Evolutionary conservation across 83 land plant genomes (phyloP), one percentile per base, ranked within the genome.

Genomic region (Picea abies): DNA sequence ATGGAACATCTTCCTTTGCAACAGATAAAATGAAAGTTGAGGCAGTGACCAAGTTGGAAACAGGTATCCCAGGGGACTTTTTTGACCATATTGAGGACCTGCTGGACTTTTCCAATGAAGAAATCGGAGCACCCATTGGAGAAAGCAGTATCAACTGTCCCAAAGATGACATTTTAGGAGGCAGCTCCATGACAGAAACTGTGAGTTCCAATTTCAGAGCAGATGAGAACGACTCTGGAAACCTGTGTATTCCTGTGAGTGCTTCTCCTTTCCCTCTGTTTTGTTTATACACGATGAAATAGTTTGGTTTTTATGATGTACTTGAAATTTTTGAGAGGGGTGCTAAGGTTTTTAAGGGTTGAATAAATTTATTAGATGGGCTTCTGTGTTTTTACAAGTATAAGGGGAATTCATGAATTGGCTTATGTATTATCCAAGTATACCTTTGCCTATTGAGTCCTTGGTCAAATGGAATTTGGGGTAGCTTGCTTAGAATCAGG

Each of bases 11-110:
- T 23, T 10, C 12, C 56, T 49, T 49, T 49, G 3, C 56, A 25
- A 60, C 56, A 25, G 78, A 56, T 49, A 60, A 61, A 76, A 49
- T 76, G 61, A 76, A 76, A 35, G 0, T 60, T 3, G 78, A 29
- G 60, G 61, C 56, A 76, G 29, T 17, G 67, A 63, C 81, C 44
- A 63, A 79, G 67, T 1, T 35, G 5, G 66, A 79, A 37, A 62
- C 81, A 29, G 37, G 67, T 44, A 5, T 79, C 11, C 17, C 44
- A 4, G 81, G 66, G 66, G 81, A 79, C 81, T 64, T 79, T 60
- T 79, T 79, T 62, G 81, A 79, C 49, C 80, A 29, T 17, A 60
- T 78, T 78, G 80, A 78, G 39, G 80, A 78, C 32, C 26, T 78
- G 80, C 17, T 61, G 22, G 80, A 78, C 35, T 78, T 78, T 32